Evolutionary conservation across 345 rosid species (phyloP).

Genomic region (Bruguiera sexangula): DNA sequence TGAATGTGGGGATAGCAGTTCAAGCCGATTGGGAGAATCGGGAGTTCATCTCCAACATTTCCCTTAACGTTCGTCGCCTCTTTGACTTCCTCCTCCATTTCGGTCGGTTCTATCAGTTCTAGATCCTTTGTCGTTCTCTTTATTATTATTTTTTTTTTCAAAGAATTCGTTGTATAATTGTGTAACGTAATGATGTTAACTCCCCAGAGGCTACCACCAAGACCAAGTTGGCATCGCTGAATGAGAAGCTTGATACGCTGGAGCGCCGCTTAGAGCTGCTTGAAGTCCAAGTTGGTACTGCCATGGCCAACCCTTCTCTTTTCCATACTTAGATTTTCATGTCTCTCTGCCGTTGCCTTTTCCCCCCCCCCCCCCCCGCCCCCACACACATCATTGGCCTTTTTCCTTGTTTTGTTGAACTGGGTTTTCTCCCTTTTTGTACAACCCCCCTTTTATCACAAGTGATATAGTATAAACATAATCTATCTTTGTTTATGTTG

Average conservation of each 20-base stretch:
- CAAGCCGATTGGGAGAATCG: slow-evolving; percentile 99
- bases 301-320: slow-evolving; percentile 78
- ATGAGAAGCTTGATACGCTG: slow-evolving; percentile 78
- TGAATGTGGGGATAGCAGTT: slow-evolving; percentile 98
- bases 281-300: slow-evolving; percentile 89
- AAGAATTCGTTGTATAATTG: background rate
- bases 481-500: background rate
- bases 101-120: slow-evolving; percentile 32
- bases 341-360: background rate
- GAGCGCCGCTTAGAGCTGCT: slow-evolving; percentile 88
- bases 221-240: slow-evolving; percentile 75
- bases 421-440: background rate
- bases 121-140: background rate
- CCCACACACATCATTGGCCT: background rate
- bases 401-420: background rate
- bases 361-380: no score
- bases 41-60: slow-evolving; percentile 91
- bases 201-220: slow-evolving; percentile 77
- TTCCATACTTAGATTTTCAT: slow-evolving; percentile 50
- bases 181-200: background rate
- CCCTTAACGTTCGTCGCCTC: slow-evolving; percentile 98
- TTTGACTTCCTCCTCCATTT: slow-evolving; percentile 95
- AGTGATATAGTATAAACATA: background rate
- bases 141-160: background rate
- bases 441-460: background rate